A percentile compares a stretch with the other conserved stretches of the same genome.
phyloP scores from a whole-genome alignment of 2,329 filamentous ascomycete species.

The Chaetomiaceae sp. region DNA sequence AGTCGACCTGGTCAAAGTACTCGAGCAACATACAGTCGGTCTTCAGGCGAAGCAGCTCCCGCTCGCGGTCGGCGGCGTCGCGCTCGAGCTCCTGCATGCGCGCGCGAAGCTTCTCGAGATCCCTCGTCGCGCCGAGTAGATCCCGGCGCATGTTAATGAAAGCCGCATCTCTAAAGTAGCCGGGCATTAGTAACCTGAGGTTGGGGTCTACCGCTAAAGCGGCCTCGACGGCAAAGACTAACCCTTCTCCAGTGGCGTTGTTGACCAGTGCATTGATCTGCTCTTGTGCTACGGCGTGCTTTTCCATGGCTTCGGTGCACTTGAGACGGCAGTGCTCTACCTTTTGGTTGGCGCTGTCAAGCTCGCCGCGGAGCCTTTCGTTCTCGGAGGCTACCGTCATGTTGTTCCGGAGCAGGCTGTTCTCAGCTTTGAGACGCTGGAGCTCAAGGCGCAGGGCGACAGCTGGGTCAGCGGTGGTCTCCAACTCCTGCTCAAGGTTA shows the following conservation, averaged over 20 bases:
- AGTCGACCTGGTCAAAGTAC: neutral
- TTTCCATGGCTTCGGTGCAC: conserved; percentile 55
- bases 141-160: conserved; percentile 50
- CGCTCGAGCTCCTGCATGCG: conserved; percentile 43
- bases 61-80: conserved; percentile 49
- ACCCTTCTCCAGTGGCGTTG: conserved; percentile 52
- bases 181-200: conserved; percentile 41
- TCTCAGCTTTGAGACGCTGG: conserved; percentile 58
- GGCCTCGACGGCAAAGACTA: conserved; percentile 41
- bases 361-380: conserved; percentile 50
- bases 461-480: conserved; percentile 42
- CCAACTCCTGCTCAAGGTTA: conserved; percentile 58
- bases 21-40: conserved; percentile 44
- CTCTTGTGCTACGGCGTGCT: conserved; percentile 52
- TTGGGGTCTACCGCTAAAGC: conserved; percentile 29
- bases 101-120: conserved; percentile 45
- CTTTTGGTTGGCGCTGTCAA: conserved; percentile 51
- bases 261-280: conserved; percentile 53
- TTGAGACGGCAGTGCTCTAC: conserved; percentile 50
- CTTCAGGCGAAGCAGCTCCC: conserved; percentile 50
- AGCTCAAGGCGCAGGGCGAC: conserved; percentile 47
- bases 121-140: conserved; percentile 41
- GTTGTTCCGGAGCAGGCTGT: conserved; percentile 53
- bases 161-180: conserved; percentile 49
- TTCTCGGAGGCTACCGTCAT: conserved; percentile 52